Evolutionary conservation across 345 rosid genomes (phyloP), one percentile per base, ranked within the genome.

Genomic region (Theobroma cacao): DNA sequence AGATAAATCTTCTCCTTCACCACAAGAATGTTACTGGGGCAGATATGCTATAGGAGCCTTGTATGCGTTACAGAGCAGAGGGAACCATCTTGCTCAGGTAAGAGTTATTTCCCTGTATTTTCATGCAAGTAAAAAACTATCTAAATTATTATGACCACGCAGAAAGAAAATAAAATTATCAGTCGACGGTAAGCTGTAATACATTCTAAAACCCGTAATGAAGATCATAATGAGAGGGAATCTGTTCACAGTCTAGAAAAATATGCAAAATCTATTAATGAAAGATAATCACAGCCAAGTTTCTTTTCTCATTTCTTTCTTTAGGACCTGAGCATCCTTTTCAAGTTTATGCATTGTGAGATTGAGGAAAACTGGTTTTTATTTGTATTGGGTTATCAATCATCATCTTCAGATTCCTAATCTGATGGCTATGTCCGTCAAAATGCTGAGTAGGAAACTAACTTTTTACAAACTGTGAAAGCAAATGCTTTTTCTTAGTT

Each of bases 1-100:
- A 74, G 86, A 78, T 82, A 61, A 79, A 78, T 70, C 85, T 67
- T 78, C 79, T 14, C 72, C 80, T 65, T 53, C 74, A 22, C 68
- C 77, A 77, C 92, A 89, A 79, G 87, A 87, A 64, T 78, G 86
- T 79, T 43, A 77, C 34, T 95, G 99, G 99, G 99, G 98, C 67
- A 83, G 85, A 84, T 95, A 93, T 84, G 97, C 96, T 17, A 90
- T 94, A 84, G 98, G 98, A 80, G 99, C 98, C 1, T 77, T 88
- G 68, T 92, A 87, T 89, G 97, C 98, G 6, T 83, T 95, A 62
- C 92, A 88, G 86, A 88, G 78, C 63, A 86, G 85, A 76, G 92
- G 92, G 65, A 81, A 86, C 82, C 52, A 75, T 84, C 83, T 95
- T 74, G 74, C 86, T 63, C 90, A 88, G 94, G 99, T 94, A 79